Percentiles rank a stretch among this genome's conserved stretches.
These are phyloP conservation scores for Chloris gayana DNA, from an alignment of 176 grass and related monocot species.

Conservation along the genomic window DNA sequence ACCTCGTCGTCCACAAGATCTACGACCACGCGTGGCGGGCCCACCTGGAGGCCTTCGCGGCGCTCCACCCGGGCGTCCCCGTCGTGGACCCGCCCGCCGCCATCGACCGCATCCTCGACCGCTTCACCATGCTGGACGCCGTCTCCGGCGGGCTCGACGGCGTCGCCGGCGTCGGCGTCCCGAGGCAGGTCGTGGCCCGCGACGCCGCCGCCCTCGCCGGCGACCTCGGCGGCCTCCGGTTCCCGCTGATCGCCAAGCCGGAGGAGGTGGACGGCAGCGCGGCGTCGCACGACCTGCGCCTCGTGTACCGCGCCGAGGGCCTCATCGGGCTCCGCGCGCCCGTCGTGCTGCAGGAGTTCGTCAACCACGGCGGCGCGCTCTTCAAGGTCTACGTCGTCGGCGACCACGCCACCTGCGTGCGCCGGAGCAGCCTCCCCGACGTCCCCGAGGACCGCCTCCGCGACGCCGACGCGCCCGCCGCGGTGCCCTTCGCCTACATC, in stretches of 20 bases:
- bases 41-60: slow-evolving; percentile 59
- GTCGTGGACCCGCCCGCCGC: slow-evolving; percentile 62
- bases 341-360: slow-evolving; percentile 82
- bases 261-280: slow-evolving; percentile 63
- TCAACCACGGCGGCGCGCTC: slow-evolving; percentile 78
- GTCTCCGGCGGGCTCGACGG: slow-evolving; percentile 47
- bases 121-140: slow-evolving; percentile 76
- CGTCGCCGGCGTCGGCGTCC: slow-evolving; percentile 27
- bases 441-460: slow-evolving; percentile 50
- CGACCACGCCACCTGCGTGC: slow-evolving; percentile 62
- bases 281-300: slow-evolving; percentile 66
- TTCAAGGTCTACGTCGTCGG: slow-evolving; percentile 81
- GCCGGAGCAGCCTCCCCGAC: slow-evolving; percentile 70
- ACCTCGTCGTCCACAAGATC: slow-evolving; percentile 70
- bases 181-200: slow-evolving; percentile 45
- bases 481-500: slow-evolving; percentile 67
- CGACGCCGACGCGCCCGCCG: slow-evolving; percentile 26
- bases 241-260: slow-evolving; percentile 86
- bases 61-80: slow-evolving; percentile 48
- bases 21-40: slow-evolving; percentile 53
- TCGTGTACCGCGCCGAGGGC: slow-evolving; percentile 67
- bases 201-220: slow-evolving; percentile 34
- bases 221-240: slow-evolving; percentile 37
- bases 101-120: slow-evolving; percentile 81
- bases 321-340: slow-evolving; percentile 53